Base-by-base conservation (phyloP, 805 yeast genomes). In the Metschnikowia similis region DNA sequence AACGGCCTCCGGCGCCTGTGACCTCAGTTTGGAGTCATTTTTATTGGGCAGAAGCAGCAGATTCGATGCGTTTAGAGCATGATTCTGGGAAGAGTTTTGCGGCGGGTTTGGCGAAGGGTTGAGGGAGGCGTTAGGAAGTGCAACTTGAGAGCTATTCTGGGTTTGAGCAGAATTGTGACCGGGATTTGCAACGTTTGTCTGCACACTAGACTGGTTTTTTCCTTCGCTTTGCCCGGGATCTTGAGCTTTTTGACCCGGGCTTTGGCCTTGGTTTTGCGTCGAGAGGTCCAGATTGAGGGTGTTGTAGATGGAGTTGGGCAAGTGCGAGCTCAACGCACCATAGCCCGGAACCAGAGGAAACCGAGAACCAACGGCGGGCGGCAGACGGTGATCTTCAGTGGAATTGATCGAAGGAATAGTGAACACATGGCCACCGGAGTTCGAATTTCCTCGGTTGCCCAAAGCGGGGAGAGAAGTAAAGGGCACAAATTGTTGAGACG, bases 391-490 rank as follows among this genome's bases (percentile, higher is more conserved):
- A 50, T 68, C 74, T 34, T 57, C 63, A 45, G 61, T 62, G 29
- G 71, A 62, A 57, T 72, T 75, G 56, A 79, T 73, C 32, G 78
- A 70, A 13, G 80, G 80, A 44, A 77, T 78, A 49, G 68, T 70
- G 59, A 77, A 79, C 14, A 75, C 71, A 50, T 76, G 80, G 45
- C 75, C 70, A 34, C 46, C 46, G 31, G 72, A 68, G 32, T 63
- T 66, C 48, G 67, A 70, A 13, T 60, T 65, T 41, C 67, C 64
- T 27, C 72, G 69, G 53, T 65, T 70, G 27, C 80, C 77, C 51
- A 76, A 61, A 31, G 79, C 78, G 5, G 83, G 79, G 48, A 80
- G 71, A 35, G 78, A 71, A 2, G 83, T 81, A 43, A 80, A 69
- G 16, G 81, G 75, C 56, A 77, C 78, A 48, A 73, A 72, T 34